Base-by-base conservation (phyloP, 768 basidiomycete species). In the Agrocybe pediades region DNA sequence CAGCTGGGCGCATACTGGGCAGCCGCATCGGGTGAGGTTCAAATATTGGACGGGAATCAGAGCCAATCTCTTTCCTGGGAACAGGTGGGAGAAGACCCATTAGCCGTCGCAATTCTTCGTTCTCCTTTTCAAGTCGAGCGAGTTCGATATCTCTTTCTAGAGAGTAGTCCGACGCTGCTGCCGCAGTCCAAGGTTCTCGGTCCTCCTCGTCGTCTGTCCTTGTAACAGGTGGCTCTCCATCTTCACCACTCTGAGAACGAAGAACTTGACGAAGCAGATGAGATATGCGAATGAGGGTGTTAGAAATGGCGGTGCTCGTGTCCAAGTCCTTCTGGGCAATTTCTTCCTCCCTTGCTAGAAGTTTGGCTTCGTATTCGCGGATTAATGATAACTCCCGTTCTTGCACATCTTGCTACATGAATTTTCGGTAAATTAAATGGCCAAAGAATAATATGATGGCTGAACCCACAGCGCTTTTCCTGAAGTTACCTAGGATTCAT, bases 111-210 rank as follows among this genome's bases (percentile, higher is more conserved):
- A 99, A 71, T 58, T 90, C 81, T 48, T 83, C 80, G 65, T 99
- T 98, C 76, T 99, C 96, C 59, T 79, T 83, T 71, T 95, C 87
- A 36, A 99, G 74, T 46, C 94, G 79, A 26, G 85, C 82, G 2
- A 99, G 83, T 72, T 99, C 96, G 64, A 86, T 87, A 67, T 98
- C 97, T 55, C 95, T 78, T 63, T 95, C 92, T 57, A 99, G 68
- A 1, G 91, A 86, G 75, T 86, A 82, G 55, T 96, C 92, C n/a
- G 81, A 76, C 2, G 72, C 71, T 39, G 63, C 61, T 2, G 67
- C 56, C 15, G 70, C 55, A 21, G 66, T 68, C 74, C 76, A 77
- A 6, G 76, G 72, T 49, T 75, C 75, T 27, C 70, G 63, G 27
- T 72, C 69, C 30, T 76, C 75, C n/a, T 69, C 72, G 26, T 66